Conservation (phyloP, 2,329 filamentous ascomycete species). For the Bipolaris oryzae region DNA sequence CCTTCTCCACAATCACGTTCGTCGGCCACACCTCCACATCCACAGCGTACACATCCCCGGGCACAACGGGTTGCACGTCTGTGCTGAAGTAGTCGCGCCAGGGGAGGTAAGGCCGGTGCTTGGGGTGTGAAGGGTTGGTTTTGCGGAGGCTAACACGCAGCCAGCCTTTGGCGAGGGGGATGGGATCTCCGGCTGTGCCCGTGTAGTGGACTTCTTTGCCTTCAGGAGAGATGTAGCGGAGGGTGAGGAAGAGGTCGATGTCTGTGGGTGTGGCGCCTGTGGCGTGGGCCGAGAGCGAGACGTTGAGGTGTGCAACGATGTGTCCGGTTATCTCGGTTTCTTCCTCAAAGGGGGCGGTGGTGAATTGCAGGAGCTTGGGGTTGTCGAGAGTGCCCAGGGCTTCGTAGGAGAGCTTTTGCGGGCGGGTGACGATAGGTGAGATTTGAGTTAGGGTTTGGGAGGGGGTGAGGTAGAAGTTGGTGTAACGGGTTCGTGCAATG, state of each 20-base stretch:
- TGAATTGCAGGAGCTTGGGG: slow-evolving; percentile 63
- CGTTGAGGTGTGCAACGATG: slow-evolving; percentile 66
- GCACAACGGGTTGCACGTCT: slow-evolving; percentile 59
- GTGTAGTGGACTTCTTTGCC: slow-evolving; percentile 68
- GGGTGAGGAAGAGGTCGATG: slow-evolving; percentile 67
- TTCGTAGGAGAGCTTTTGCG: slow-evolving; percentile 60
- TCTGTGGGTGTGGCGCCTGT: slow-evolving; percentile 55
- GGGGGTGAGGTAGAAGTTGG: slow-evolving; percentile 63
- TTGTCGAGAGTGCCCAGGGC: slow-evolving; percentile 64
- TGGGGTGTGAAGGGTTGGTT: slow-evolving; percentile 57
- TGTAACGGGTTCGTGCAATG: slow-evolving; percentile 68
- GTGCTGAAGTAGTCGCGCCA: slow-evolving; percentile 64
- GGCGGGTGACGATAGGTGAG: slow-evolving; percentile 34
- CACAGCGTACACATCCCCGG: slow-evolving; percentile 62
- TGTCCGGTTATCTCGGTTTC: slow-evolving; percentile 75
- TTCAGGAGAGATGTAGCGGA: slow-evolving; percentile 62
- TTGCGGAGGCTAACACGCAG: slow-evolving; percentile 64
- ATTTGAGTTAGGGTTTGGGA: slow-evolving; percentile 50
- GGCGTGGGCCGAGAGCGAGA: slow-evolving; percentile 58
- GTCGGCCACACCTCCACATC: slow-evolving; percentile 71
- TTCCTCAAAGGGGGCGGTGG: slow-evolving; percentile 61
- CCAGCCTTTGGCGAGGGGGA: slow-evolving; percentile 70
- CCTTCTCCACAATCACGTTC: slow-evolving; percentile 62
- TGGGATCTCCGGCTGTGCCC: slow-evolving; percentile 67
- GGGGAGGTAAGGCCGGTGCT: slow-evolving; percentile 61